Base-by-base conservation (phyloP, 202 grass and related monocot species). In the Saccharum hybrid region DNA sequence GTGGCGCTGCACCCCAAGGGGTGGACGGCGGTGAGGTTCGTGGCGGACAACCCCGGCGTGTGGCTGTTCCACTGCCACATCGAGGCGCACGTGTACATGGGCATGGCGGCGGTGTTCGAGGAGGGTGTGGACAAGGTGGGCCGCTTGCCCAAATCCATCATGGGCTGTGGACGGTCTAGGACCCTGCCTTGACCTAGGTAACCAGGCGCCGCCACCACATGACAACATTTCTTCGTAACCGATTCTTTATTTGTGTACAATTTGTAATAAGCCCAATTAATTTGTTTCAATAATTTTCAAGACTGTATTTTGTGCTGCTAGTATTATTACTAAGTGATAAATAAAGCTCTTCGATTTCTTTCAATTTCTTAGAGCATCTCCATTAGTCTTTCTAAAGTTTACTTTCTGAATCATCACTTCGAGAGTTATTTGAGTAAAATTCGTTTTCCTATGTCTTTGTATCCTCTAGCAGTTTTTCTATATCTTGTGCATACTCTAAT, bases 31-130 rank as follows among this genome's bases (percentile, higher is more conserved):
- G 12, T 88, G 21, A 60, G 90, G 69, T 92, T 92, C 80, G 56
- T 66, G 8, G 90, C 86, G 14, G 56, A 84, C 51, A 92, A 92
- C 65, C 86, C 80, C 0, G 86, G 90, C 12, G 80, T 85, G 16
- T 92, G 90, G 90, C 70, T 88, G 0, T 92, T 92, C 66, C 90
- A 92, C 11, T 89, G 84, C 40, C 90, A 92, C 40, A 19, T 92
- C 2, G 90, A 92, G 83, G 43, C 83, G 10, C 90, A 91, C 19
- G 81, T 91, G 52, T 79, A 71, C 81, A 86, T 91, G 90, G 86
- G 86, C 6, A 92, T 84, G 86, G 86, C 71, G 0, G 62, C 89
- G 0, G 86, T 89, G 13, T 84, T 92, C 28, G 86, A 88, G 75
- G 86, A 77, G 18, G 83, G 86, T 13, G 75, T 89, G 10, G 76